A percentile compares a stretch with the other conserved stretches of the same genome.
Conservation (phyloP, 179 eudicot species). For the Sideroxylon spinosum region DNA sequence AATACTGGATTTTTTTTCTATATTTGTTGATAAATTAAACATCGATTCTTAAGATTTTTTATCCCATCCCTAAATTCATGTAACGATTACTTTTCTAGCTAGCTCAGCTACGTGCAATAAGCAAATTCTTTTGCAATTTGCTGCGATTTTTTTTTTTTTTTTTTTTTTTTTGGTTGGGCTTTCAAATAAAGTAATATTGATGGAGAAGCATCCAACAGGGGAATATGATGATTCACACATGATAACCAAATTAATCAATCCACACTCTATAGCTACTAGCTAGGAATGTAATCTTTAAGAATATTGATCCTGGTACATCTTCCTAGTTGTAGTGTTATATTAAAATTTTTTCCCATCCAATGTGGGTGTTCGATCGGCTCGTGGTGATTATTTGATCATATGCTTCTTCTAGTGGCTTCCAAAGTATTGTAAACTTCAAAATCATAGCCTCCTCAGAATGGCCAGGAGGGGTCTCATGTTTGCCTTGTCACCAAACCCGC, state of each 20-base stretch:
- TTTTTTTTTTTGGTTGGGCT: no score
- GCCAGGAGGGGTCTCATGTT: not conserved
- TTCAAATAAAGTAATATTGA: slow-evolving; percentile 4
- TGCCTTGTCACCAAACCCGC: not conserved
- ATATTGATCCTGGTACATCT: not conserved
- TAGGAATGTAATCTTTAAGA: not conserved
- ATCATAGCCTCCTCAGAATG: slow-evolving; percentile 4
- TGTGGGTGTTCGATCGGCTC: not conserved
- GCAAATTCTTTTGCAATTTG: not conserved
- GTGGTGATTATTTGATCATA: slow-evolving; percentile 8
- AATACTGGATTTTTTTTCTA: no score
- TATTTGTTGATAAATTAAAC: no score
- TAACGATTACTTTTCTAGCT: no score
- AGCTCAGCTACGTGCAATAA: no score
- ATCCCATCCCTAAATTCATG: no score
- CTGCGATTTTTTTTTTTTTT: no score
- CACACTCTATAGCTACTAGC: not conserved
- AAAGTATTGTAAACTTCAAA: not conserved
- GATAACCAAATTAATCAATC: slow-evolving; percentile 1
- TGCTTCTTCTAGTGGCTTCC: not conserved
- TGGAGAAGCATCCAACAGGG: slow-evolving; percentile 16
- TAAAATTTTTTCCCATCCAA: not conserved
- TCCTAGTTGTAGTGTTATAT: not conserved
- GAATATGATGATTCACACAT: slow-evolving; percentile 16
- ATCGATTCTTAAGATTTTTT: no score